Evolutionary conservation across 805 yeast genomes (phyloP), one percentile per base, ranked within the genome.

Genomic region (Lachancea nothofagi): DNA sequence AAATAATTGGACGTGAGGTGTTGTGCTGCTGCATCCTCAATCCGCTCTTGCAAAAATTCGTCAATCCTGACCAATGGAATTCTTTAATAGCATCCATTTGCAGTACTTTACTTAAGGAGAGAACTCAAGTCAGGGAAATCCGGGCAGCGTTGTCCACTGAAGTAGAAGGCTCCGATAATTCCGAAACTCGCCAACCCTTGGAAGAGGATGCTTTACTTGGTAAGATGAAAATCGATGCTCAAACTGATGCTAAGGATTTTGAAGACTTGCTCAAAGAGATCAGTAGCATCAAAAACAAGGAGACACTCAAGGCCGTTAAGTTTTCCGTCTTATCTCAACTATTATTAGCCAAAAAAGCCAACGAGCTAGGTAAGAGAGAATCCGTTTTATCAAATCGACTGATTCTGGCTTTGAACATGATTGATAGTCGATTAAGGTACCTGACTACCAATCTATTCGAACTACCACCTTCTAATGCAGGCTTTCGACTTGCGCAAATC

Each of bases 21-120:
- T 38, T 86, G 2, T 57, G 84, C 0, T 67, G 77, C 18, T 71
- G 75, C 40, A 75, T 87, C 0, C 45, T 86, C 8, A 54, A 59
- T 17, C 84, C 87, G 0, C 38, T 74, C 0, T 29, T 69, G 5
- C 54, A 64, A 5, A 72, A 81, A 62, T 49, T 82, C 1, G 62
- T 80, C 0, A 89, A 83, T 35, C 76, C 90, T 1, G 95, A 87
- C 55, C 82, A 77, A 44, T 83, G 82, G 75, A 89, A 89, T 55
- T 74, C 77, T 40, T 52, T 70, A 29, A 68, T 87, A 12, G 78
- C 78, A 7, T 72, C 73, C 37, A 57, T 72, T 2, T 74, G 83
- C 1, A 80, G 86, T 3, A 72, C 71, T 22, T 72, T 82, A 9
- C 65, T 89, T 54, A 78, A 78, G 46, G 94, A 86, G 51, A 66